Base-by-base conservation (phyloP, 192 early-diverging fungal species). In the Linnemannia exigua region DNA sequence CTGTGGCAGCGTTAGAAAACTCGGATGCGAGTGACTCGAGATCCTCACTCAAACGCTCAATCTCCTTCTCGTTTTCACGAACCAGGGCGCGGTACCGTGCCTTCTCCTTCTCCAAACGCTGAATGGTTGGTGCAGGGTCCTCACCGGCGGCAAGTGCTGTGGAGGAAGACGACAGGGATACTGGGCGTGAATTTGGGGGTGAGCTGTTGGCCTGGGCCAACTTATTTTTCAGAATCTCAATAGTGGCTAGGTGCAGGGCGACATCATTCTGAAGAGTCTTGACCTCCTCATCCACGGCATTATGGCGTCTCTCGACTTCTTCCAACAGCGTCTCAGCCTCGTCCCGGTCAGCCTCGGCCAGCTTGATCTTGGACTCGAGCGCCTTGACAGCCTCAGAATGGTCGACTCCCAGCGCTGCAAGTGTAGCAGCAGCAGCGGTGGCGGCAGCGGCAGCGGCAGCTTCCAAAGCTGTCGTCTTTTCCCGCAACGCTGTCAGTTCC, bases 21-120 rank as follows among this genome's bases (percentile, higher is more conserved):
- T 89, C 88, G 20, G 81, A 76, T 3, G 88, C 85, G 4, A 89
- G 75, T 16, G 79, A 79, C 46, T 87, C 85, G 28, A 89, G 72
- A 31, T 89, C 88, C 33, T 87, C 72, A 35, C 77, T 87, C 50
- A 87, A 31, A 44, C 77, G 70, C 50, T 89, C 81, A 28, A 87
- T 85, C 50, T 85, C 77, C 63, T 75, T 79, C 58, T 85, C 83
- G 69, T 85, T 85, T 74, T 85, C 83, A 1, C 83, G 77, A 6
- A 85, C 83, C 5, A 85, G 52, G 7, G 83, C 83, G 17, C 77
- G 44, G 31, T 85, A 85, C 14, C 77, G 73, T 16, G 83, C 47
- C 69, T 79, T 75, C 36, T 85, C 83, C 58, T 71, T 79, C 46
- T 85, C 83, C 12, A 85, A 61, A n/a, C 54, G 75, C 44, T 79